A percentile compares a stretch with the other conserved stretches of the same genome.
phyloP scores from a whole-genome alignment of 202 grass and related monocot species.

The Panicum hallii region DNA sequence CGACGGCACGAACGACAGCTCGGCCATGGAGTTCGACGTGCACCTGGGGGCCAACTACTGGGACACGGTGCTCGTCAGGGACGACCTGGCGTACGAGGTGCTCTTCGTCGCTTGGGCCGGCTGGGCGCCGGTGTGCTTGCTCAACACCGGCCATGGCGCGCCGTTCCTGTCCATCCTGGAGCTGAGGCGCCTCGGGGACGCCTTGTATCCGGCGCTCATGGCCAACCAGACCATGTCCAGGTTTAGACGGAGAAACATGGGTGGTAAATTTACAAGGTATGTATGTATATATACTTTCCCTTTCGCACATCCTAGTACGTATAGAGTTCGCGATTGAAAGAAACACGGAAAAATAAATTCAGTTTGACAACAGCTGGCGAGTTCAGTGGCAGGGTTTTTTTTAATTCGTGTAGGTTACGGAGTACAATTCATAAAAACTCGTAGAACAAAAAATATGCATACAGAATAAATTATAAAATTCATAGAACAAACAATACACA shows the following conservation, averaged over 20 bases:
- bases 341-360: too few species aligned
- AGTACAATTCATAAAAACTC: too few species aligned
- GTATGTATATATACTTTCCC: too few species aligned
- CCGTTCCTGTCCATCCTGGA: conserved; percentile 49
- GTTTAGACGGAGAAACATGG: background rate
- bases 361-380: too few species aligned
- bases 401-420: too few species aligned
- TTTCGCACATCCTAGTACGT: too few species aligned
- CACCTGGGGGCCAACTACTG: conserved; percentile 37
- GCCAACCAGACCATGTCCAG: background rate
- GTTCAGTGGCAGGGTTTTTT: too few species aligned
- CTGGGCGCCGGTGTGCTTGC: conserved; percentile 47
- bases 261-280: background rate
- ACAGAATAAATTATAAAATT: too few species aligned
- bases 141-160: conserved; percentile 49
- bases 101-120: conserved; percentile 22
- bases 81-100: background rate
- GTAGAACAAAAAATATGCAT: too few species aligned
- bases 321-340: too few species aligned
- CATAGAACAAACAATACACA: too few species aligned
- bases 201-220: conserved; percentile 20
- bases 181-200: background rate
- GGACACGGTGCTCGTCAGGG: accelerated
- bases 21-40: conserved; percentile 32
- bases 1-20: background rate